Evolutionary conservation across 2,329 filamentous ascomycete species (phyloP), one percentile per base, ranked within the genome.

Genomic region (Ascochyta viciae-villosae): DNA sequence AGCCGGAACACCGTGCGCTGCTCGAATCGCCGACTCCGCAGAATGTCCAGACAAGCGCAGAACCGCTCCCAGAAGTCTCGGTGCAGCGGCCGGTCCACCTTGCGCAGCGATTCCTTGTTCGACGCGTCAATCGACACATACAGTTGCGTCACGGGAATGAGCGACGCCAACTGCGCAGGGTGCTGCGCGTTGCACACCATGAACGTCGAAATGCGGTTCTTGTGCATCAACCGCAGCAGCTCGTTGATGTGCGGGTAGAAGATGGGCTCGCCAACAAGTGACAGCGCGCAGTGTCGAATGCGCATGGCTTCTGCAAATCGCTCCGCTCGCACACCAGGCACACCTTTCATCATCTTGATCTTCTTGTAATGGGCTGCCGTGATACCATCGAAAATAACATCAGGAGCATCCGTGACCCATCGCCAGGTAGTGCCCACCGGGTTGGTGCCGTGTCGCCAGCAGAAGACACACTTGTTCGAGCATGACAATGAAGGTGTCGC

Each of bases 161-260:
- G 82, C 0, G 89, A 84, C 1, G 88, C 90, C 24, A 98, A 85
- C 73, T 98, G 90, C 50, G 96, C 92, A 0, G 94, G 95, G 72
- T 98, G 94, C 76, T 98, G 95, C 0, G 94, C 94, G 71, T 98
- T 98, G 82, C 94, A 98, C 54, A 99, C 95, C 0, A 98, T 82
- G 79, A 98, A 99, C 29, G 90, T 95, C 3, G 91, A 96, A 64
- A 98, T 97, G 65, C 87, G 89, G 74, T 96, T 90, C 12, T 76
- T 80, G 78, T 98, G 94, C 62, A 99, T 83, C 82, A 98, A 85
- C 10, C 80, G 83, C 1, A 96, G 81, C 70, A 98, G 93, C 71
- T 93, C 89, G 76, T 99, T 97, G 82, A 98, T 98, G 71, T 96
- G 88, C 9, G 95, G 95, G 76, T 98, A 98, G 80, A 98, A 98